phyloP scores from a whole-genome alignment of 129 eudicot genomes.

The Oenanthe sinensis region DNA sequence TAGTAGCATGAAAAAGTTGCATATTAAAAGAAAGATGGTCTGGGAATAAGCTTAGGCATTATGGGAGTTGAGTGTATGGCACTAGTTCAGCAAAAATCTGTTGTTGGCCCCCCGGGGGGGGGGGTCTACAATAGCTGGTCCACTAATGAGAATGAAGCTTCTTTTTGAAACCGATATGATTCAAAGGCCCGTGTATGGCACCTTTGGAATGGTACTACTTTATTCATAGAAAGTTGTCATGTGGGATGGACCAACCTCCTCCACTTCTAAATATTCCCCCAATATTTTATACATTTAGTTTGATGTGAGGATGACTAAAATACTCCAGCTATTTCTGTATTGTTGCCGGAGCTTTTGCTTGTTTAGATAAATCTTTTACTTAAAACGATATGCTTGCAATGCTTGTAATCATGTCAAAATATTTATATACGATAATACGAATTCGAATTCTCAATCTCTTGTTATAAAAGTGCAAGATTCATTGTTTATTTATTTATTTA shows the following conservation, averaged over 20 bases:
- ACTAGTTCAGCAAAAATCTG: not conserved
- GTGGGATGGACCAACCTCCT: not conserved
- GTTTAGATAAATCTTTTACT: not conserved
- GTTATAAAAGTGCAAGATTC: no score
- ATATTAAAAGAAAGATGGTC: no score
- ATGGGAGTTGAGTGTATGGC: not conserved
- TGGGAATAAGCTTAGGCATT: no score
- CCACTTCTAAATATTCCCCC: not conserved
- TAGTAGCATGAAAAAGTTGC: no score
- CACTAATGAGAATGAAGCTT: not conserved
- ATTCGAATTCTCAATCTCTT: not conserved
- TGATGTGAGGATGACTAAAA: not conserved
- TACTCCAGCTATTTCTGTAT: not conserved
- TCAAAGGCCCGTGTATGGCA: not conserved
- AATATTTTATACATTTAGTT: not conserved
- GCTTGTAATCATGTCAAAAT: not conserved
- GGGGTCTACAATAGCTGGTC: not conserved
- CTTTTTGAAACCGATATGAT: not conserved
- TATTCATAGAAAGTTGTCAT: not conserved
- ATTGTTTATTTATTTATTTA: no score
- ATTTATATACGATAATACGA: no score
- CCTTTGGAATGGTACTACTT: not conserved
- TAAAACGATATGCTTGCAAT: not conserved
- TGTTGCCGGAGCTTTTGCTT: not conserved
- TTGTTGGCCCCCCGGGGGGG: not conserved